Percentiles rank a stretch among this genome's conserved stretches.
Evolutionary conservation across 306 rosid species (phyloP).

Genomic region (Medicago lupulina): DNA sequence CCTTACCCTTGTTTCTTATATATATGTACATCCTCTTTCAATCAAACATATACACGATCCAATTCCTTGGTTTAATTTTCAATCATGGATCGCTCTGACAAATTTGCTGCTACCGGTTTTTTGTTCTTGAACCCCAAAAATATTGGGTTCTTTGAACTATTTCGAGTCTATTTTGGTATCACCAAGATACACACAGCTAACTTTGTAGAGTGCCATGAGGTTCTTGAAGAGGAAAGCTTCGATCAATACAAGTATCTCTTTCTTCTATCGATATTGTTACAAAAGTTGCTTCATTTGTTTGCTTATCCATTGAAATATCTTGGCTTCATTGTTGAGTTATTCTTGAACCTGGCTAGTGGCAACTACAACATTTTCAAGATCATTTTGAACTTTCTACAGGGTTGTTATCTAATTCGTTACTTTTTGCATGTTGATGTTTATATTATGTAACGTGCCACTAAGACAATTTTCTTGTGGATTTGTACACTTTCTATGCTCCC

Average conservation of each 20-base stretch:
- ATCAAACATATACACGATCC: background rate
- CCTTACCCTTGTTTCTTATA: no score
- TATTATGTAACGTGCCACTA: no score
- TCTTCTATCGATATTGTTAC: slow-evolving; percentile 44
- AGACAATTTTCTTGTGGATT: background rate
- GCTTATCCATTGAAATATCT: slow-evolving; percentile 31
- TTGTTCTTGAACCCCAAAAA: slow-evolving; percentile 56
- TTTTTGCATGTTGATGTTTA: no score
- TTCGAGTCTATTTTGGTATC: slow-evolving; percentile 41
- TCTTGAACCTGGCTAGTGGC: slow-evolving; percentile 42
- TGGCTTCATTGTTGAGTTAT: slow-evolving; percentile 41
- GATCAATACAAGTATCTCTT: slow-evolving; percentile 43
- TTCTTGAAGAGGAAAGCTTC: slow-evolving; percentile 36
- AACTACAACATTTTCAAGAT: slow-evolving; percentile 41
- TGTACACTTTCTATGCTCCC: no score
- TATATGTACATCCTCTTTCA: background rate
- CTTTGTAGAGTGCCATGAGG: slow-evolving; percentile 33
- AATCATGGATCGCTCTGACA: slow-evolving; percentile 28
- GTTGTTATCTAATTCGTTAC: slow-evolving; percentile 8
- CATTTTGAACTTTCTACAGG: slow-evolving; percentile 40
- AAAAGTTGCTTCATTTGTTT: slow-evolving; percentile 44
- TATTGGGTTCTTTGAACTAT: slow-evolving; percentile 49
- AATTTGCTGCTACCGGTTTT: slow-evolving; percentile 41
- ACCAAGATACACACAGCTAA: slow-evolving; percentile 23
- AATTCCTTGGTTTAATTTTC: background rate